Evolutionary conservation across 2,329 filamentous ascomycete species (phyloP).

Genomic region (Geosmithia putterillii): DNA sequence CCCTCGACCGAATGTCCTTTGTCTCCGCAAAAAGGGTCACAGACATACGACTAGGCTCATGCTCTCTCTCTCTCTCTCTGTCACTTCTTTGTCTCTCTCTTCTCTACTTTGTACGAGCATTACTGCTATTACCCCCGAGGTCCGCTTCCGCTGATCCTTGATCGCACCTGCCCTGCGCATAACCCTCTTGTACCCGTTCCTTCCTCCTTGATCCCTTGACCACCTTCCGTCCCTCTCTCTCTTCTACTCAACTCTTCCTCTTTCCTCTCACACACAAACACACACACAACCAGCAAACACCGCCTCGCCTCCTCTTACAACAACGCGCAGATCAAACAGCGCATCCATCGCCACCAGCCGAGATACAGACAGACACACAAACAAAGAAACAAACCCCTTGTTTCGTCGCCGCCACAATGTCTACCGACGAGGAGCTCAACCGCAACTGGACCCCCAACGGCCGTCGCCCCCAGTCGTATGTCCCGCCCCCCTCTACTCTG

Average conservation of each 20-base stretch:
- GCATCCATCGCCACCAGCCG: background rate
- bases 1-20: no score
- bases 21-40: no score
- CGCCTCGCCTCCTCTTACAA: background rate
- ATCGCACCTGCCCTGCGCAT: slow-evolving; percentile 29
- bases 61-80: no score
- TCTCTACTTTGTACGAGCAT: no score
- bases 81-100: no score
- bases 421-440: slow-evolving; percentile 56
- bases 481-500: slow-evolving; percentile 11
- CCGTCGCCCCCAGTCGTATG: slow-evolving; percentile 74
- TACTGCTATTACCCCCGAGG: no score
- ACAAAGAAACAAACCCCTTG: slow-evolving; percentile 14
- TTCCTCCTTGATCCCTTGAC: background rate
- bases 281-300: no score
- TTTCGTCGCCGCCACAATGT: slow-evolving; percentile 15
- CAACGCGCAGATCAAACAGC: no score
- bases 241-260: background rate
- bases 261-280: background rate
- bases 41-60: no score
- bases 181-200: background rate
- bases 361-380: slow-evolving; percentile 25
- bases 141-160: background rate
- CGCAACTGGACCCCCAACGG: slow-evolving; percentile 70
- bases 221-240: background rate